These are phyloP conservation scores for Colletotrichum destructivum DNA, from an alignment of 2,329 filamentous ascomycete species.

Conservation along the genomic window DNA sequence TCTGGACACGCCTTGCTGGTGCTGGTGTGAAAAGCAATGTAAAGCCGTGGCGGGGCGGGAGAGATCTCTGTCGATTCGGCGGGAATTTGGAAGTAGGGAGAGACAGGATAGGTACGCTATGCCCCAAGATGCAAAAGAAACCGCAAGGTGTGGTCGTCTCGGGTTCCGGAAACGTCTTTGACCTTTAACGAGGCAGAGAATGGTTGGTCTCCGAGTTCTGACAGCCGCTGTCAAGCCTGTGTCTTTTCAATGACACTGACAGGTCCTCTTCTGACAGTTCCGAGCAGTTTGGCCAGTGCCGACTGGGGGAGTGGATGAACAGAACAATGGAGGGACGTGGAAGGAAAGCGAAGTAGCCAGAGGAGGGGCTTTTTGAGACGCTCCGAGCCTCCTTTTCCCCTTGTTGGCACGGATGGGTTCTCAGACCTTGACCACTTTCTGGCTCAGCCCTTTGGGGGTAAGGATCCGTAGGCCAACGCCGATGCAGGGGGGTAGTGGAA, in stretches of 20 bases:
- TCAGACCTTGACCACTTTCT: constrained; percentile 40
- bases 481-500: constrained; percentile 21
- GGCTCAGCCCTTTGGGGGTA: constrained; percentile 36
- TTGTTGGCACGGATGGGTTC: constrained; percentile 35
- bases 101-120: constrained; percentile 18
- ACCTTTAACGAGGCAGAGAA: constrained; percentile 5
- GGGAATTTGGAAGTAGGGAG: background rate
- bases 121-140: constrained; percentile 16
- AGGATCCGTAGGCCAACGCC: constrained; percentile 37
- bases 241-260: constrained; percentile 24
- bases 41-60: constrained; percentile 17
- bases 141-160: constrained; percentile 35
- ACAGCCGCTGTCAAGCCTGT: constrained; percentile 6
- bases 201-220: constrained; percentile 14
- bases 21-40: constrained; percentile 19
- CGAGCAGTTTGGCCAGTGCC: constrained; percentile 24
- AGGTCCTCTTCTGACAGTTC: constrained; percentile 30
- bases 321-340: background rate
- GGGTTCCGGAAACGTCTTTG: constrained; percentile 22
- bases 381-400: constrained; percentile 36
- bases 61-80: constrained; percentile 26
- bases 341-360: constrained; percentile 17
- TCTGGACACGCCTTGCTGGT: background rate
- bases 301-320: constrained; percentile 3
- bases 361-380: constrained; percentile 41